Base-by-base conservation (phyloP, 352 stramenopile genomes). In the Globisporangium uncinulatum region DNA sequence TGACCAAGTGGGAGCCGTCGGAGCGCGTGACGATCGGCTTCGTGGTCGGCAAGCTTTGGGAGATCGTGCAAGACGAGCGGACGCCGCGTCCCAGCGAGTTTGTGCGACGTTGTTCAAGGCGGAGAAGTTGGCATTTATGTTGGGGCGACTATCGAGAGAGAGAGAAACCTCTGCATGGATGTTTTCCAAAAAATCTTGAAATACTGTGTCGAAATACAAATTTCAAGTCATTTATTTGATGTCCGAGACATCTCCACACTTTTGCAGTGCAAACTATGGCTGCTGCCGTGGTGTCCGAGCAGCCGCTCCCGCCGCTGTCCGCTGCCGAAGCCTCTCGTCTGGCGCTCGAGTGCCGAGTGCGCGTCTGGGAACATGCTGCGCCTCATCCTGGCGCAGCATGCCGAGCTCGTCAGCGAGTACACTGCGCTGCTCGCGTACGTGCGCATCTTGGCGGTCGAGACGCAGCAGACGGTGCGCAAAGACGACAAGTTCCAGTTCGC, bases 401-500 rank as follows among this genome's bases (percentile, higher is more conserved):
- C 63, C 15, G 51, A 71, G 1, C 51, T 90, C 19, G 54, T 55
- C 6, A 62, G 58, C 9, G 60, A 59, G 9, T 89, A 89, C 45
- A 66, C 75, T 0, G 17, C 29, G n/a, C 49, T 92, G 4, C 66
- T 80, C 6, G 53, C 54, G 1, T 84, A 83, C 42, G 66, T 87
- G 37, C 76, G 71, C 21, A 78, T 83, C 57, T 70, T 78, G 51
- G 60, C 51, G 21, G 57, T 66, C 37, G 66, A 74, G 52, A 64
- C 57, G 19, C 65, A 52, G 43, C 62, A 62, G 9, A 59, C 70
- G 2, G 29, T 87, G 17, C 71, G 74, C 56, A 24, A 73, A 32
- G 69, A 83, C 32, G 63, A 67, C 42, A 63, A 60, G 17, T 89
- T 85, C 51, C 60, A 74, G 36, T 77, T 90, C n/a, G 71, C 71